Evolutionary conservation across 1,284 basidiomycete species (phyloP).

Genomic region (Schizophyllum commune): DNA sequence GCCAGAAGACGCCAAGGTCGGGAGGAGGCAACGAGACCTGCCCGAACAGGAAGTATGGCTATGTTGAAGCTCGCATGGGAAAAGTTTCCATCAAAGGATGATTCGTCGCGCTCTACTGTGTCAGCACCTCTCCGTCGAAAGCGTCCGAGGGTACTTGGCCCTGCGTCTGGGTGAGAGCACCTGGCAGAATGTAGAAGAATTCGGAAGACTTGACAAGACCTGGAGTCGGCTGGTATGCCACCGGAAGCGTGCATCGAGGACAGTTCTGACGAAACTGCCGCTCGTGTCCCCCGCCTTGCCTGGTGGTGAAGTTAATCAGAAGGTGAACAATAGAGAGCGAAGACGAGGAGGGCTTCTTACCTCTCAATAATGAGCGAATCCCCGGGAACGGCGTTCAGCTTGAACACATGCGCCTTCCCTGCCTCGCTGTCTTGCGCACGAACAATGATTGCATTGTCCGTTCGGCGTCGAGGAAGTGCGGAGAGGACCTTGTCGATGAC

Average conservation of each 20-base stretch:
- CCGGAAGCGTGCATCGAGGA: constrained; percentile 63
- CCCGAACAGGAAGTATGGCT: too few relatives aligned
- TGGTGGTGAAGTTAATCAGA: constrained; percentile 25
- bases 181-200: constrained; percentile 65
- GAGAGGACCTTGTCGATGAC: constrained; percentile 72
- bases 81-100: neutral
- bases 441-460: constrained; percentile 67
- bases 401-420: constrained; percentile 64
- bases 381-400: constrained; percentile 58
- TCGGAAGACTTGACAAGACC: constrained; percentile 66
- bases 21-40: too few relatives aligned
- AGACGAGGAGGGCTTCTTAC: constrained; percentile 25
- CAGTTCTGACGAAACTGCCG: constrained; percentile 69
- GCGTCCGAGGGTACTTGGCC: constrained; percentile 72
- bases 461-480: constrained; percentile 61
- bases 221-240: constrained; percentile 68
- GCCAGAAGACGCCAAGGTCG: too few relatives aligned
- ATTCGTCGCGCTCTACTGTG: neutral
- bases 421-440: constrained; percentile 53
- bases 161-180: constrained; percentile 70
- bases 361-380: constrained; percentile 68
- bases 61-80: too few relatives aligned
- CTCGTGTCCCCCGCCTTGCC: constrained; percentile 50
- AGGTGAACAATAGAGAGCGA: constrained; percentile 1
- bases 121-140: constrained; percentile 49